phyloP scores from a whole-genome alignment of 352 stramenopile genomes.

The Pythium guiyangense region DNA sequence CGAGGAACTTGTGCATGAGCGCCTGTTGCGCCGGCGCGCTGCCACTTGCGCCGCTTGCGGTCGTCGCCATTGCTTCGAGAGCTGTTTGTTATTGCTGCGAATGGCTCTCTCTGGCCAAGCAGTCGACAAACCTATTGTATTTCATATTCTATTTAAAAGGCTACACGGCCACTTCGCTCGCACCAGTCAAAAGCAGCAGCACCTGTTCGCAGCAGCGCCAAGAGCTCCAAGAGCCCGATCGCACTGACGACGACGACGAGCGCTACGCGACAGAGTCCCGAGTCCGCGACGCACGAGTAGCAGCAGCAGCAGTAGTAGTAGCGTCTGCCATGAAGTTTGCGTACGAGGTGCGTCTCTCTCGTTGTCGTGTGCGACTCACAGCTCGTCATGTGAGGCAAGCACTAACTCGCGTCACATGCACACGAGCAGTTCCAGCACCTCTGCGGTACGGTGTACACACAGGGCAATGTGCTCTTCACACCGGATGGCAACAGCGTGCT shows the following conservation, averaged over 20 bases:
- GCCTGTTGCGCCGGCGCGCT: slow-evolving; percentile 16
- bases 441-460: slow-evolving; percentile 91
- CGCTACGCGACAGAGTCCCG: slow-evolving; percentile 16
- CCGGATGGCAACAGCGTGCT: slow-evolving; percentile 91
- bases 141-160: neutral
- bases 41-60: too few relatives aligned
- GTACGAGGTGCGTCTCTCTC: slow-evolving; percentile 56
- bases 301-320: too few relatives aligned
- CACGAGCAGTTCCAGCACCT: slow-evolving; percentile 87
- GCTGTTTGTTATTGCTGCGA: neutral
- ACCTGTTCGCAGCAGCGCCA: too few relatives aligned
- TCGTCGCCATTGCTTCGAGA: slow-evolving; percentile 19
- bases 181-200: slow-evolving; percentile 26
- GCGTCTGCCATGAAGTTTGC: slow-evolving; percentile 77
- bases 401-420: neutral
- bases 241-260: slow-evolving; percentile 8
- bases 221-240: neutral
- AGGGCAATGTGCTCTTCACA: slow-evolving; percentile 92
- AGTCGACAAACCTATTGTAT: neutral
- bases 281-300: slow-evolving; percentile 1
- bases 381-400: too few relatives aligned
- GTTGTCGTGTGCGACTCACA: neutral
- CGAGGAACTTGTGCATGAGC: slow-evolving; percentile 68
- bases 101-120: neutral
- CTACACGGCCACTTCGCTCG: too few relatives aligned